Percentiles rank a stretch among this genome's conserved stretches.
Conservation (phyloP, 2,329 filamentous ascomycete species). For the Cladorrhinum sp. region DNA sequence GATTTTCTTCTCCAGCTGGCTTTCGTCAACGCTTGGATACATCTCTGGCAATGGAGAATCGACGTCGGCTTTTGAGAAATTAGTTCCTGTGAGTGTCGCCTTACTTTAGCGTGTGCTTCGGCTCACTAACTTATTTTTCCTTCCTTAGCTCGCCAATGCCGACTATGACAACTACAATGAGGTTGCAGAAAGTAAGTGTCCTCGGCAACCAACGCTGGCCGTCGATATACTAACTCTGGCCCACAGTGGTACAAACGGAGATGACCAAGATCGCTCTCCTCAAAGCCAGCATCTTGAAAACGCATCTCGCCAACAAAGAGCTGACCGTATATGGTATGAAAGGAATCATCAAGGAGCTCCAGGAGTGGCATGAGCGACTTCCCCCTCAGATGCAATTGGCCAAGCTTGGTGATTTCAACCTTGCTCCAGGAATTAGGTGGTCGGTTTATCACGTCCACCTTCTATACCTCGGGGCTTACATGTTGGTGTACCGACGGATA, state of each 20-base stretch:
- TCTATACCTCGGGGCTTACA: constrained; percentile 32
- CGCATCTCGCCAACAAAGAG: constrained; percentile 30
- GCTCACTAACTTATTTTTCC: not conserved
- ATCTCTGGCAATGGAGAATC: constrained; percentile 28
- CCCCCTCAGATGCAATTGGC: constrained; percentile 27
- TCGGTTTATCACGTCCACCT: constrained; percentile 33
- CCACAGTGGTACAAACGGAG: constrained; percentile 31
- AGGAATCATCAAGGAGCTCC: constrained; percentile 30
- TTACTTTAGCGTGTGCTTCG: too few species aligned
- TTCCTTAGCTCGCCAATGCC: constrained; percentile 23
- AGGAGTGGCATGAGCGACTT: constrained; percentile 31
- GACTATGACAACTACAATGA: constrained; percentile 26
- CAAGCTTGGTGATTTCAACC: constrained; percentile 19
- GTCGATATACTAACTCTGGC: not conserved
- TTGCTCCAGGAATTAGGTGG: constrained; percentile 19
- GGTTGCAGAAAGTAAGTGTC: constrained; percentile 26
- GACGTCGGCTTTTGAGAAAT: constrained; percentile 24
- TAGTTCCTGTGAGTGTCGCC: constrained; percentile 21
- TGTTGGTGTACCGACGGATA: constrained; percentile 34
- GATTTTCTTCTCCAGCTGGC: constrained; percentile 34
- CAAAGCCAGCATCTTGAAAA: constrained; percentile 31
- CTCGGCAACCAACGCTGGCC: not conserved
- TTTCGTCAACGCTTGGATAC: constrained; percentile 32
- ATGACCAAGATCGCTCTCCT: constrained; percentile 32
- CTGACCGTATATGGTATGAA: constrained; percentile 29